Percentiles rank a stretch among this genome's conserved stretches.
These are phyloP conservation scores for Aphanomyces cochlioides DNA, from an alignment of 352 stramenopile genomes.

Conservation along the genomic window DNA sequence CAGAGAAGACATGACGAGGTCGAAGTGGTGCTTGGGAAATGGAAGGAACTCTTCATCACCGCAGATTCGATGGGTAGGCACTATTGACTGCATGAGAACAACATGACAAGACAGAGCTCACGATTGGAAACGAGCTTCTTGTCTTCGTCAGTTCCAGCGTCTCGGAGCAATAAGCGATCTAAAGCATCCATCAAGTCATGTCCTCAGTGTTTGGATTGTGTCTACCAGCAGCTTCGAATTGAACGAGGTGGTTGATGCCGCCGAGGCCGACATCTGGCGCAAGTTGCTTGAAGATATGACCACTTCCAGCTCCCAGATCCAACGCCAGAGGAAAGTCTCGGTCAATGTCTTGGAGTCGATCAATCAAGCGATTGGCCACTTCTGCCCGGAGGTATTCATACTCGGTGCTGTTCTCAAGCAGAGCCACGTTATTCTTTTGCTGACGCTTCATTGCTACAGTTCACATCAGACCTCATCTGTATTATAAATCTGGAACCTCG, in stretches of 20 bases:
- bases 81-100: conserved; percentile 35
- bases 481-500: conserved; percentile 2
- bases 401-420: conserved; percentile 54
- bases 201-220: not conserved
- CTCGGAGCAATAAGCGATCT: conserved; percentile 74
- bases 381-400: conserved; percentile 87
- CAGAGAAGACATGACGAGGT: conserved; percentile 94
- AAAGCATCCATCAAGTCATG: not conserved
- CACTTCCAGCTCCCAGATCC: conserved; percentile 73
- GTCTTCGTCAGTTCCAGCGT: conserved; percentile 36
- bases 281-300: conserved; percentile 80
- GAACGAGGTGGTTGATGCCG: conserved; percentile 69
- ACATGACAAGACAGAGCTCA: not conserved
- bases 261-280: conserved; percentile 64
- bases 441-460: conserved; percentile 63
- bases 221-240: conserved; percentile 67
- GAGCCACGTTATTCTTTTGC: conserved; percentile 74
- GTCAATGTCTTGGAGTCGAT: conserved; percentile 81
- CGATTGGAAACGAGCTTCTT: conserved; percentile 5
- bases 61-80: conserved; percentile 66
- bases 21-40: conserved; percentile 94
- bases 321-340: conserved; percentile 74
- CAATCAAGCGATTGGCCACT: conserved; percentile 73
- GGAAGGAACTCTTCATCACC: conserved; percentile 92
- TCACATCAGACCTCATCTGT: not conserved